Base-by-base conservation (phyloP, 495 filamentous ascomycete genomes). In the Umbilicaria muhlenbergii region DNA sequence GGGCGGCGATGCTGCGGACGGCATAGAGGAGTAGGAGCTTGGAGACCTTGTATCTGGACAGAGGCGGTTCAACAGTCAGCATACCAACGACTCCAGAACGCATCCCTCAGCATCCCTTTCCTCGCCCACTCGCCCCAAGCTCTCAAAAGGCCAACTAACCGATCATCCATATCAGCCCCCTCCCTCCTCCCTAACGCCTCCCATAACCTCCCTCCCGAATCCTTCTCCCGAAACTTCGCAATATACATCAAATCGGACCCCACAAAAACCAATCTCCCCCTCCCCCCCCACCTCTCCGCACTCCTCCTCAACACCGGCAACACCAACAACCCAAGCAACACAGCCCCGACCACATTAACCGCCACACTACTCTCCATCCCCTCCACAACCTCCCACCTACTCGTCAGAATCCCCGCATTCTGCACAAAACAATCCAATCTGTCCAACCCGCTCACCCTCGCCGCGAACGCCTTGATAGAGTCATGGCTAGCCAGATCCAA, bases 401-500 rank as follows among this genome's bases (percentile, higher is more conserved):
- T 40, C 38, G 2, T 18, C 12, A 61, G 59, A 6, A 72, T 41
- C 1, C 58, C 68, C 2, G 71, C 68, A 48, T 73, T 74, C 24
- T 61, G 45, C 1, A 69, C 42, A 2, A 67, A 54, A 0, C 44
- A 51, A 41, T 75, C 68, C 0, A 75, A 39, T 7, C 49, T 51
- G 1, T 52, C 44, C 0, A 68, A 48, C 31, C 47, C 47, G 2
- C 62, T 55, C 8, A 54, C 51, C 5, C 51, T 55, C 3, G 43
- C 33, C 3, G 46, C 62, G 43, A 74, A 74, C 0, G 51, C 52
- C 21, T 61, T 52, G 14, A 73, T 51, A 0, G 68, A 72, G 1
- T 50, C 51, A 40, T 73, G 73, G 1, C 50, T 58, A 13, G 44
- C 47, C 52, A 75, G 61, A 38, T 77, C 73, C 3, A 79, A 47